Evolutionary conservation across 2,329 filamentous ascomycete species (phyloP).

Genomic region (Colletotrichum lindemuthianum): DNA sequence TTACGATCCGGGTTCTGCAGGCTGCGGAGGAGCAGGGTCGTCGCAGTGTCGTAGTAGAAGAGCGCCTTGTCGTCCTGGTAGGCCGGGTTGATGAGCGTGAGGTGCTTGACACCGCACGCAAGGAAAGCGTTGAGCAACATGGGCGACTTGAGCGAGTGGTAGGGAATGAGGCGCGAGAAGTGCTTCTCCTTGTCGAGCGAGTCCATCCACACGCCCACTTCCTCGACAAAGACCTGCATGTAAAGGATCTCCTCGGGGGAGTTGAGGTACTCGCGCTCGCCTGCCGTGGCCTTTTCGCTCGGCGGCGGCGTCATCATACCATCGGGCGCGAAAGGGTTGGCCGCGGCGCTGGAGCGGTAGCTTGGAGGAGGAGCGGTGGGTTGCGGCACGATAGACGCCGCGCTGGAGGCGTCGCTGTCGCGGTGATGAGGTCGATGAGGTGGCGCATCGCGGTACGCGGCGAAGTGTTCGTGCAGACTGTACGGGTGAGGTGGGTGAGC

Average conservation of each 20-base stretch:
- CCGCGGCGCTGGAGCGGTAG: conserved; percentile 37
- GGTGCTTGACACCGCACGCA: conserved; percentile 86
- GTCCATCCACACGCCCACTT: conserved; percentile 95
- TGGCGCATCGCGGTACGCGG: conserved; percentile 26
- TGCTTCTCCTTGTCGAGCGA: conserved; percentile 86
- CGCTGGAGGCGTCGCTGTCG: conserved; percentile 50
- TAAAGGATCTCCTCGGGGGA: conserved; percentile 84
- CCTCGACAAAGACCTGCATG: conserved; percentile 91
- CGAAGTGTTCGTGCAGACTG: conserved; percentile 18
- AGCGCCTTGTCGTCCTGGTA: conserved; percentile 81
- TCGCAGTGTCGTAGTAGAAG: conserved; percentile 87
- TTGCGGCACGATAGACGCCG: conserved; percentile 51
- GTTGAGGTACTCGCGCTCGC: conserved; percentile 71
- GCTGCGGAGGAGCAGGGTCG: conserved; percentile 77
- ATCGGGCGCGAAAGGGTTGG: conserved; percentile 41
- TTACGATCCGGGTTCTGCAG: conserved; percentile 88
- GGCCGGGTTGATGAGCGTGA: conserved; percentile 74
- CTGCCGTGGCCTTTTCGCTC: conserved; percentile 47
- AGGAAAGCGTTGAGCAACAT: conserved; percentile 91
- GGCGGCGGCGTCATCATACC: conserved; percentile 53
- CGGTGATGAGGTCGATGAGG: conserved; percentile 40
- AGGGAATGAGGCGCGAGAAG: conserved; percentile 86
- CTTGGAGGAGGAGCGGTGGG: conserved; percentile 45
- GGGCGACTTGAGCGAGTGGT: conserved; percentile 81
- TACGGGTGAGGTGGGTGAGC: conserved; percentile 40